These are phyloP conservation scores for Bassia scoparia DNA, from an alignment of 148 eudicot species.

Conservation along the genomic window DNA sequence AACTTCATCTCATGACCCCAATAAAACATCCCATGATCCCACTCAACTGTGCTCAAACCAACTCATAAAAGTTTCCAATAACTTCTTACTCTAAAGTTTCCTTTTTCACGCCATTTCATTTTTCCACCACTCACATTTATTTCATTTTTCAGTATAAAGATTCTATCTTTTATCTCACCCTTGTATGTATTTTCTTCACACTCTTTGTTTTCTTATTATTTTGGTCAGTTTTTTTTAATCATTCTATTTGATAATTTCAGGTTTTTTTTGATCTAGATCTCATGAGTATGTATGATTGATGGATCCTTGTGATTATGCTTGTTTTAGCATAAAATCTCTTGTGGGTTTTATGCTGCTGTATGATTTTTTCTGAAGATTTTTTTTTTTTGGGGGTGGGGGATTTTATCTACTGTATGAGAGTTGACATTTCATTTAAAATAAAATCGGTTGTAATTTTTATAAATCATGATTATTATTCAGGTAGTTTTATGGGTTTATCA, in stretches of 20 bases:
- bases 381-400: too few relatives aligned
- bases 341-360: not conserved
- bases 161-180: not conserved
- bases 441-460: not conserved
- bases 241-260: not conserved
- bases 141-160: not conserved
- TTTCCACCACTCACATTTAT: not conserved
- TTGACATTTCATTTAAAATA: too few relatives aligned
- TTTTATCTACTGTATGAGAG: too few relatives aligned
- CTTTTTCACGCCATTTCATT: not conserved
- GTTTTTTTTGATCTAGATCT: constrained; percentile 24
- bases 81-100: not conserved
- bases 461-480: not conserved
- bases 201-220: not conserved
- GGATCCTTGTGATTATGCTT: constrained; percentile 8
- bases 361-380: not conserved
- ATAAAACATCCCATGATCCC: not conserved
- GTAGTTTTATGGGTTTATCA: not conserved
- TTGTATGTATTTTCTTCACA: constrained; percentile 7
- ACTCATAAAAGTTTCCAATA: not conserved
- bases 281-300: not conserved
- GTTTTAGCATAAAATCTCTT: not conserved
- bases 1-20: not conserved
- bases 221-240: not conserved
- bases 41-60: constrained; percentile 13